Percentiles rank a stretch among this genome's conserved stretches.
phyloP scores from a whole-genome alignment of 2,329 filamentous ascomycete genomes.

The Parasarocladium wereldwijsianum region DNA sequence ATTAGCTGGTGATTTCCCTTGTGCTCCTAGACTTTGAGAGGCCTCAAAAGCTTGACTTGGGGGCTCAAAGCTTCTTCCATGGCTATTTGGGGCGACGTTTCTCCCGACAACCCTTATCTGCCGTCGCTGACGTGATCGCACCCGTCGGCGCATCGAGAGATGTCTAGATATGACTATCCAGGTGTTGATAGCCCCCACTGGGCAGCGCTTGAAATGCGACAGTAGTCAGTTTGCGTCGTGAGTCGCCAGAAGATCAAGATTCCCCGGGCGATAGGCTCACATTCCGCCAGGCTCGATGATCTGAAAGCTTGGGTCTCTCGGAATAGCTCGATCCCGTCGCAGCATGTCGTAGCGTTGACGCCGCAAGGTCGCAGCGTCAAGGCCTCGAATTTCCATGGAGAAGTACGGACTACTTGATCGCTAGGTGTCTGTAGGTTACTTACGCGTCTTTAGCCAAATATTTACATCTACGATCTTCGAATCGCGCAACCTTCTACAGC shows the following conservation, averaged over 20 bases:
- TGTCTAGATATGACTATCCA: constrained; percentile 69
- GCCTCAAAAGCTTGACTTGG: no score
- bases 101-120: no score
- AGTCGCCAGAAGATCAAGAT: constrained; percentile 12
- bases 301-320: constrained; percentile 69
- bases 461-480: constrained; percentile 83
- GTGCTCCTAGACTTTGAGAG: no score
- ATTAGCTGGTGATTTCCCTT: no score
- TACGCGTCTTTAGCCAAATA: constrained; percentile 49
- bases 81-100: no score
- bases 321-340: constrained; percentile 56
- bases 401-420: constrained; percentile 38
- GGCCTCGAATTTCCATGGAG: constrained; percentile 61
- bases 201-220: constrained; percentile 71
- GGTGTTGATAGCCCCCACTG: constrained; percentile 86
- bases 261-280: constrained; percentile 8
- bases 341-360: constrained; percentile 79
- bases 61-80: no score
- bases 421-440: neutral
- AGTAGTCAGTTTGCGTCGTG: constrained; percentile 61
- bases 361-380: constrained; percentile 73
- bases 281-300: constrained; percentile 53
- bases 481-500: constrained; percentile 45
- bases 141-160: constrained; percentile 15
- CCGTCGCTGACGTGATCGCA: no score